phyloP scores from a whole-genome alignment of 305 asterid genomes.

The Solanum chacoense region DNA sequence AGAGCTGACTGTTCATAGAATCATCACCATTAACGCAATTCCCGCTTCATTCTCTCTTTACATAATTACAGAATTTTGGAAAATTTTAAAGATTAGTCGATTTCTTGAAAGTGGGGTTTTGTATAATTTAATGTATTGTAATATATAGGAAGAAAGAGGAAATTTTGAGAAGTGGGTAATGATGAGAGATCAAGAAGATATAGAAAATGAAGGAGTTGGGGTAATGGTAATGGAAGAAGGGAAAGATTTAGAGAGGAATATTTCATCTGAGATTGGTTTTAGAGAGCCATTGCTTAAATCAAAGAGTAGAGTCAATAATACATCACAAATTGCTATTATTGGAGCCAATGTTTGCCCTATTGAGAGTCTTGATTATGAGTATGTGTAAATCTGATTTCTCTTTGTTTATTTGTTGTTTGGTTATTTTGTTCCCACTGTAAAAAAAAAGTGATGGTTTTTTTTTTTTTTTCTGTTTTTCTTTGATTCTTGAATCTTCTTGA shows the following conservation, averaged over 20 bases:
- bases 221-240: not conserved
- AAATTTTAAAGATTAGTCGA: not conserved
- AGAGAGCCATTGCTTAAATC: conserved; percentile 50
- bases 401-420: not conserved
- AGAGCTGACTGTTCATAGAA: not conserved
- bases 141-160: not conserved
- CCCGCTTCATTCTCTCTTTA: not conserved
- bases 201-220: conserved; percentile 5
- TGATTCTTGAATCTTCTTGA: not conserved
- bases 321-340: conserved; percentile 86
- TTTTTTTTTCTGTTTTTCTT: not conserved
- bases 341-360: conserved; percentile 84
- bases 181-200: conserved; percentile 3
- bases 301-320: conserved; percentile 47
- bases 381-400: conserved; percentile 3
- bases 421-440: not conserved
- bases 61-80: not conserved
- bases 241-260: not conserved
- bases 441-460: not conserved
- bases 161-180: not conserved
- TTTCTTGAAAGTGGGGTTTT: conserved; percentile 2
- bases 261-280: not conserved
- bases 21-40: not conserved
- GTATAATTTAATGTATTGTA: not conserved
- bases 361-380: conserved; percentile 84